These are phyloP conservation scores for Coprinopsis strossmayeri DNA, from an alignment of 768 basidiomycete genomes.

Conservation along the genomic window DNA sequence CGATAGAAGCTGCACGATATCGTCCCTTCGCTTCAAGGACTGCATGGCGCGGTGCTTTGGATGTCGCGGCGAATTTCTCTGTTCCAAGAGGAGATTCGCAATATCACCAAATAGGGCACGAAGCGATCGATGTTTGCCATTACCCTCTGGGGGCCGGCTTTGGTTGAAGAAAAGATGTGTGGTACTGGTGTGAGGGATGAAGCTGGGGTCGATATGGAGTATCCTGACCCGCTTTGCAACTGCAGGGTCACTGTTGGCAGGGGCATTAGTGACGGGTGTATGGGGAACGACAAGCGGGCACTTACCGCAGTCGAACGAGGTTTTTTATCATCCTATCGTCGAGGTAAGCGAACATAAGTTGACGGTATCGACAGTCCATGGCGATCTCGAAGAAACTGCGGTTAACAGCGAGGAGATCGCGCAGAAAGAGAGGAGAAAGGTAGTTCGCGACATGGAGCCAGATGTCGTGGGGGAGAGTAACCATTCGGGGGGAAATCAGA, in stretches of 20 bases:
- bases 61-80: slow-evolving; percentile 19
- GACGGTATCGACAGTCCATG: slow-evolving; percentile 43
- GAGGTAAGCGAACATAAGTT: slow-evolving; percentile 44
- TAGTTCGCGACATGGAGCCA: slow-evolving; percentile 31
- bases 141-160: slow-evolving; percentile 8
- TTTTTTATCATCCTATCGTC: slow-evolving; percentile 37
- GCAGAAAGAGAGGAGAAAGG: slow-evolving; percentile 25
- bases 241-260: slow-evolving; percentile 32
- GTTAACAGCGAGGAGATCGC: slow-evolving; percentile 30
- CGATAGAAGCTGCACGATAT: slow-evolving; percentile 33
- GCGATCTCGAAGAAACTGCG: slow-evolving; percentile 30
- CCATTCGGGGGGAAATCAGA: slow-evolving; percentile 5
- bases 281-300: background rate
- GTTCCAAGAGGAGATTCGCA: slow-evolving; percentile 26
- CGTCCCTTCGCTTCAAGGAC: slow-evolving; percentile 27
- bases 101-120: slow-evolving; percentile 25
- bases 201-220: slow-evolving; percentile 42
- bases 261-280: background rate
- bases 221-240: slow-evolving; percentile 43
- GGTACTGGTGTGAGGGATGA: slow-evolving; percentile 20
- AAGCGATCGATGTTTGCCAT: slow-evolving; percentile 18
- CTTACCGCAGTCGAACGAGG: slow-evolving; percentile 31
- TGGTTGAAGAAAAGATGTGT: slow-evolving; percentile 6
- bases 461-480: slow-evolving; percentile 25
- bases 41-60: slow-evolving; percentile 22